Evolutionary conservation across 352 stramenopile species (phyloP).

Genomic region (Pythium oligandrum): DNA sequence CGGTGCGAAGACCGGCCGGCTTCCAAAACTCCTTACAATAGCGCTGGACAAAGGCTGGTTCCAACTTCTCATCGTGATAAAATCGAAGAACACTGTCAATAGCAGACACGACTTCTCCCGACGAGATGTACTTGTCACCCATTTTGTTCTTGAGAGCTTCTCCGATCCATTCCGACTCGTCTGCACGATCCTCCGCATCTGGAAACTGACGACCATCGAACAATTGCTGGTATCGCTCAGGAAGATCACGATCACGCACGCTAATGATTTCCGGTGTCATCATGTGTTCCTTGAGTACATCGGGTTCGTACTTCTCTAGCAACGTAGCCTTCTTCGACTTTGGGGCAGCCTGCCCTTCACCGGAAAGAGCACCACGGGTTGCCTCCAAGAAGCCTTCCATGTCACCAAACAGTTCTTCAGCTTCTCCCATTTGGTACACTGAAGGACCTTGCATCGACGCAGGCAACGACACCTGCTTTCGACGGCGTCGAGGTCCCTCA

Average conservation of each 20-base stretch:
- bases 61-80: slow-evolving; percentile 87
- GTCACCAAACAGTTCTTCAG: slow-evolving; percentile 86
- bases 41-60: slow-evolving; percentile 85
- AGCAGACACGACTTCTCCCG: slow-evolving; percentile 81
- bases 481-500: slow-evolving; percentile 62
- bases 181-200: slow-evolving; percentile 75
- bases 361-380: slow-evolving; percentile 39
- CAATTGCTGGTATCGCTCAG: slow-evolving; percentile 74
- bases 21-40: slow-evolving; percentile 91
- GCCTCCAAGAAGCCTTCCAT: slow-evolving; percentile 87
- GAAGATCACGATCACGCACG: slow-evolving; percentile 76
- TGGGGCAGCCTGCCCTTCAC: slow-evolving; percentile 13
- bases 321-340: slow-evolving; percentile 85
- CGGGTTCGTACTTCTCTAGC: slow-evolving; percentile 84
- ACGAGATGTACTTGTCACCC: slow-evolving; percentile 35
- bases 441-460: slow-evolving; percentile 82
- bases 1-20: slow-evolving; percentile 69
- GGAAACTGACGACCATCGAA: slow-evolving; percentile 73
- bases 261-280: slow-evolving; percentile 82
- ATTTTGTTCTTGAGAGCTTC: slow-evolving; percentile 83
- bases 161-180: slow-evolving; percentile 88
- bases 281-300: slow-evolving; percentile 85
- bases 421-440: slow-evolving; percentile 88
- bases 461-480: slow-evolving; percentile 68
- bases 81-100: slow-evolving; percentile 87